Conservation (phyloP, 176 grass and related monocot genomes). For the Leersia perrieri region DNA sequence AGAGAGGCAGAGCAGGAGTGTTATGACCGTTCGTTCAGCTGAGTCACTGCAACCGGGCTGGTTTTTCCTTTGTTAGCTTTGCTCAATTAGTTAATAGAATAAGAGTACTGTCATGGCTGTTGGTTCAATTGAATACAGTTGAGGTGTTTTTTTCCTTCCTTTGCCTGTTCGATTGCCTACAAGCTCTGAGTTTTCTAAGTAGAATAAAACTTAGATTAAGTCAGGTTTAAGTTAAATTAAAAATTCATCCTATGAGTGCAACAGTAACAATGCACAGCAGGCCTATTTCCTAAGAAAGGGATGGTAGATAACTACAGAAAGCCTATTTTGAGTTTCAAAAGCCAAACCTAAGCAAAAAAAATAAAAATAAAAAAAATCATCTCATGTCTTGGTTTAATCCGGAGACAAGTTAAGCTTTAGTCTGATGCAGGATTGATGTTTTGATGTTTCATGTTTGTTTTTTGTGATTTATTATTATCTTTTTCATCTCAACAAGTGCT, state of each 20-base stretch:
- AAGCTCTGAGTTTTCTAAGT: neutral
- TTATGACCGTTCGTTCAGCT: no score
- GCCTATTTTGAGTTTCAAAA: neutral
- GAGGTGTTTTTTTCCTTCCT: no score
- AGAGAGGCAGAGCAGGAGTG: neutral
- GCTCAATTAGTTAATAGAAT: no score
- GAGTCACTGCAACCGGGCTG: no score
- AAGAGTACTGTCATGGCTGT: no score
- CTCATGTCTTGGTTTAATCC: neutral
- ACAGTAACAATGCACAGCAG: neutral
- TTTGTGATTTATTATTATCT: neutral
- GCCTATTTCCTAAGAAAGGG: neutral
- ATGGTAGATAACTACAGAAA: neutral
- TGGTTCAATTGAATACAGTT: neutral
- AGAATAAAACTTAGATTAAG: neutral
- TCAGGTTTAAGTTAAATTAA: constrained; percentile 7
- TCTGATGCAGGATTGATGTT: neutral
- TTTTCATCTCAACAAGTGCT: neutral
- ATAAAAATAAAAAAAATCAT: constrained; percentile 3
- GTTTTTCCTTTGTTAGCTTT: no score
- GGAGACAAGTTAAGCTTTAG: neutral
- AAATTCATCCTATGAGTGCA: neutral
- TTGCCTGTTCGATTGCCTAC: neutral
- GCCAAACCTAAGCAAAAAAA: neutral
- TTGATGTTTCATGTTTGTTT: neutral